Evolutionary conservation across 306 rosid genomes (phyloP), one percentile per base, ranked within the genome.

Genomic region (Calophaca sinica): DNA sequence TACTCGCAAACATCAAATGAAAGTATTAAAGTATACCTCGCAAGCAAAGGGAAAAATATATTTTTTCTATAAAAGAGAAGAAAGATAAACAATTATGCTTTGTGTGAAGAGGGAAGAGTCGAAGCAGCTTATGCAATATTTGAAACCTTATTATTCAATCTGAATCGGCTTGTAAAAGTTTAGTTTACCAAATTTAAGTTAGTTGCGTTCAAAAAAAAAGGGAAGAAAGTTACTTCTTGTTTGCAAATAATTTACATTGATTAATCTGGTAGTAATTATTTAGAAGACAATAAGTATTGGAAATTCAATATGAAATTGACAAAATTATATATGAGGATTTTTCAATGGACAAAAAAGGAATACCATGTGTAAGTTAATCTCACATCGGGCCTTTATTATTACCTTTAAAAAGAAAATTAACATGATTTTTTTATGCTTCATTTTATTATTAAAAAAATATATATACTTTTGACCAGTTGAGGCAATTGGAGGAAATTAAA

Each of bases 401-500:
- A n/a, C 26, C 26, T 20, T 20, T 0, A 0, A 4, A 39, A 6
- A 39, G 7, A 39, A 39, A 39, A 39, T 6, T 39, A 4, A 39
- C 44, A 39, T 2, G 26, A 15, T 14, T 29, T 7, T n/a, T 2
- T 33, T 2, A 10, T 41, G 4, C 33, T 26, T 45, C 28, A 46
- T 66, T 46, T 45, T 46, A 28, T 6, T 48, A 8, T 11, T 2
- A 1, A 15, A 33, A 15, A 50, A 65, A 42, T 5, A 0, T 5
- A 2, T 5, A 10, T 3, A 7, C 13, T 6, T 4, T 5, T 9
- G 7, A 61, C 4, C 33, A 82, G 86, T 60, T 82, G 68, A 78
- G 70, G 69, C 80, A 78, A 8, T 13, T 82, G 72, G 86, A 82
- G 73, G 80, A 73, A 73, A 78, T 73, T 28, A 82, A 68, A 82